Conservation (phyloP, 2,329 filamentous ascomycete genomes). For the Ophiostoma tasmaniense region DNA sequence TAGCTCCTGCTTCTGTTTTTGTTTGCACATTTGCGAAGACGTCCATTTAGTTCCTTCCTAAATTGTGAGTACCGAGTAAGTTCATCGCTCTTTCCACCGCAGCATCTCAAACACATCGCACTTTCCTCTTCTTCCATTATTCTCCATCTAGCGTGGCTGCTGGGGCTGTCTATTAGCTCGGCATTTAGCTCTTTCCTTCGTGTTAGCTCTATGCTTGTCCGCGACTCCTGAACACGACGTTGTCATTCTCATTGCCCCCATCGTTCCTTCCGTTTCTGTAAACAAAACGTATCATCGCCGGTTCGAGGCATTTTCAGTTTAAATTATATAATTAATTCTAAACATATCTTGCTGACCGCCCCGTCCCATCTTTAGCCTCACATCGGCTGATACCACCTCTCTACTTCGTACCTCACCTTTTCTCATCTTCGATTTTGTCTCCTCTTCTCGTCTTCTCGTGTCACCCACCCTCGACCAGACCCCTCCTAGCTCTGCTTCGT, state of each 20-base stretch:
- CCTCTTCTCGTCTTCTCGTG: background rate
- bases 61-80: background rate
- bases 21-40: background rate
- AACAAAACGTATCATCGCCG: background rate
- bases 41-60: background rate
- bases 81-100: background rate
- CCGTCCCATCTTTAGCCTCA: background rate
- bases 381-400: background rate
- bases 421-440: background rate
- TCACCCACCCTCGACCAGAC: background rate
- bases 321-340: background rate
- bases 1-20: background rate
- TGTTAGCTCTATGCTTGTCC: background rate
- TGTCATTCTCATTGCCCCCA: background rate
- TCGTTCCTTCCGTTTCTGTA: background rate
- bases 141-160: background rate
- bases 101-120: background rate
- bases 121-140: background rate
- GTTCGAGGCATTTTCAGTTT: background rate
- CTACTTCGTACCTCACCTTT: background rate
- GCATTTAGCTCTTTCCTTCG: background rate
- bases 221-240: background rate
- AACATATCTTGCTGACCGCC: background rate
- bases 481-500: background rate
- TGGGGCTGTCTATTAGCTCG: background rate